These are phyloP conservation scores for Colletotrichum sp. DNA, from an alignment of 2,329 filamentous ascomycete genomes.

Conservation along the genomic window DNA sequence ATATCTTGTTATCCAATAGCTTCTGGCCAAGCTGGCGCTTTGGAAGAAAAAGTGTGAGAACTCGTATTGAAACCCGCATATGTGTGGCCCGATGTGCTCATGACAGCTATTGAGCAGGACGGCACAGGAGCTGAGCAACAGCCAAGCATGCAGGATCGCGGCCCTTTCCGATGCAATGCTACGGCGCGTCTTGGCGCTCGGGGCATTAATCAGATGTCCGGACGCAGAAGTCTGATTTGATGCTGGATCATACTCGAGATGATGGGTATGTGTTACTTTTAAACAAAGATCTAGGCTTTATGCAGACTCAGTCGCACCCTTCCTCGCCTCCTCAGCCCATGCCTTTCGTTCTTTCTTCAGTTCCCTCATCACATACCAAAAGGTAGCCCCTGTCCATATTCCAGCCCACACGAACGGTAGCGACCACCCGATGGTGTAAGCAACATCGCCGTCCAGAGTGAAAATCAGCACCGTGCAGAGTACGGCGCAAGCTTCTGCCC, in stretches of 20 bases:
- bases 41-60: background rate
- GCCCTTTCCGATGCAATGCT: background rate
- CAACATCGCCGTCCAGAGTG: slow-evolving; percentile 25
- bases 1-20: background rate
- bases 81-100: background rate
- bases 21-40: background rate
- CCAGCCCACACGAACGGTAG: slow-evolving; percentile 29
- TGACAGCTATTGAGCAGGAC: background rate
- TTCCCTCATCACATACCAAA: slow-evolving; percentile 29
- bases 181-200: background rate
- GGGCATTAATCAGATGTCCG: no score
- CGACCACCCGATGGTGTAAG: slow-evolving; percentile 28
- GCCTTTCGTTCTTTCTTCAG: slow-evolving; percentile 28
- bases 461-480: slow-evolving; percentile 28
- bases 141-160: background rate
- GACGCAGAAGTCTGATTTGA: no score
- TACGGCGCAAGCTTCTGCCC: slow-evolving; percentile 25
- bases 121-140: background rate
- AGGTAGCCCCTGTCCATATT: slow-evolving; percentile 27
- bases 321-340: slow-evolving; percentile 28
- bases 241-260: no score
- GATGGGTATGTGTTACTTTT: background rate
- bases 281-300: background rate
- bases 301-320: background rate
- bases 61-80: background rate